Base-by-base conservation (phyloP, 768 basidiomycete genomes). In the Scleroderma bovista region DNA sequence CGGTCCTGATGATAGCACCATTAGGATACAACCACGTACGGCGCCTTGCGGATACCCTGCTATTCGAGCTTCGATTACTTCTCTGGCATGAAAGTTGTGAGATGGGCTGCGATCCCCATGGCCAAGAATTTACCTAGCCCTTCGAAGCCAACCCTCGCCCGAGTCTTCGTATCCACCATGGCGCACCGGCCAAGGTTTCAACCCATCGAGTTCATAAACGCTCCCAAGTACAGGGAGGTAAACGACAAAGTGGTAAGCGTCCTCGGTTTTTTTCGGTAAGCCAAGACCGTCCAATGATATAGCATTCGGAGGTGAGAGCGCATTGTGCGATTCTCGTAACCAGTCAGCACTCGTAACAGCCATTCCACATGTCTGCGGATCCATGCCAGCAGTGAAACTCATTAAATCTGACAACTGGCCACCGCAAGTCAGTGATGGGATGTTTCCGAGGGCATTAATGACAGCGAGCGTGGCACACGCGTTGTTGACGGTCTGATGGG, bases 391-490 rank as follows among this genome's bases (percentile, higher is more conserved):
- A 1, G 88, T 85, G 61, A 97, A 97, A 40, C 72, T 78, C 55
- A 85, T 69, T 39, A 96, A 69, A 39, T 93, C 85, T 20, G 75
- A 71, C 12, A 96, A 76, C 59, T 88, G 84, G 6, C 79, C 61
- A 8, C 88, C 87, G 54, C 75, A 75, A 41, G 74, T 67, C 8
- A 89, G 72, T 3, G 75, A 75, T 3, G 81, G 80, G 46, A 91
- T 84, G 64, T 91, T 93, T 51, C 86, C 88, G 19, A 95, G 77
- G 24, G 89, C 91, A 62, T 97, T 96, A 51, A 96, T 71, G 31
- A 95, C 91, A 5, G 93, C 94, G 29, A 96, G 72, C n/a, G 93
- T 95, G 15, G 92, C 95, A 59, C 95, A 99, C 4, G 93, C 92
- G 58, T 98, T 99, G 69, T 94, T 93, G 57, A 96, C 91, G 45